Evolutionary conservation across 345 rosid species (phyloP), one percentile per base, ranked within the genome.

Genomic region (Arabis alpina): DNA sequence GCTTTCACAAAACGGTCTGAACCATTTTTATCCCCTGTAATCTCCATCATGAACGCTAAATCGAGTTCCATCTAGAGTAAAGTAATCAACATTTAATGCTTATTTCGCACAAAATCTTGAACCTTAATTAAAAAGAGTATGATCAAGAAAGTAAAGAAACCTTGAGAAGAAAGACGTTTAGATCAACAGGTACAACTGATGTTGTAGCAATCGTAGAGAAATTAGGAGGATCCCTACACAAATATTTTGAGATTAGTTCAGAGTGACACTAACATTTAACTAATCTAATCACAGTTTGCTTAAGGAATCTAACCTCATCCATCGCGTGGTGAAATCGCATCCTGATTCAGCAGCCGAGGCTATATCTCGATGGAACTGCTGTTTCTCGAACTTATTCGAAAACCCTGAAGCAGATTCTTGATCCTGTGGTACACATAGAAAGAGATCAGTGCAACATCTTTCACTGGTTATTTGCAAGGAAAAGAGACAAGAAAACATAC

Each of bases 281-380:
- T 23, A 41, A 28, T 49, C 5, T 54, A 25, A 23, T 54, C 2
- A 4, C 9, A 55, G 47, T 66, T 36, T 23, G 2, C 14, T 24
- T 24, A 3, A 8, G 0, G 2, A 52, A 50, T 11, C 11, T 47
- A 64, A 87, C 97, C 96, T 92, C 98, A 92, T 92, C 99, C 98
- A 95, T 77, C 96, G 82, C 19, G 91, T 76, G 79, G 94, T 86
- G 71, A 95, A 95, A 78, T 92, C 99, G 82, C 87, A 86, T 61
- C 99, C 98, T 23, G 97, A 81, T 88, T 92, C 99, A 78, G 97
- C 97, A 61, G 88, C 56, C 0, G 99, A 81, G 25, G 98, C 98
- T 61, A 92, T 0, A 52, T 92, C 86, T 19, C 88, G 81, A 77
- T 86, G 87, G 64, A 95, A 85, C 45, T 70, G 76, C 60, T 82